Evolutionary conservation across 73 alveolate genomes (phyloP).

Genomic region (Uronychia setigera): DNA sequence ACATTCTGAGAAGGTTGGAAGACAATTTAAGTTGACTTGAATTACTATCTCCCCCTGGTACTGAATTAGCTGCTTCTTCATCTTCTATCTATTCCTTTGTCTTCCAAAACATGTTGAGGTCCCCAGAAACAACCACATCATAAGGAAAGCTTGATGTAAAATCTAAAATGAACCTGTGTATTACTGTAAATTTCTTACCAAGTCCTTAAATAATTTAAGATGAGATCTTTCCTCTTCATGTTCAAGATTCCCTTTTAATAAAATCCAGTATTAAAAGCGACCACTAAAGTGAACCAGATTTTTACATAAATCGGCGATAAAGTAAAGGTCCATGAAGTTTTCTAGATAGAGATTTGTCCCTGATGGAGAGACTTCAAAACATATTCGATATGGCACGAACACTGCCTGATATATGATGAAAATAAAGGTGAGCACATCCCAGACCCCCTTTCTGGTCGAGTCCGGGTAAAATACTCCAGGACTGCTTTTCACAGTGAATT

Average conservation of each 20-base stretch:
- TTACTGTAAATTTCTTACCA: background rate
- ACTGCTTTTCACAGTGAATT: background rate
- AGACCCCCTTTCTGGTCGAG: conserved; percentile 34
- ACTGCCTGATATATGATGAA: conserved; percentile 54
- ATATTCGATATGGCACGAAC: conserved; percentile 60
- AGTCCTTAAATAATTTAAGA: conserved; percentile 26
- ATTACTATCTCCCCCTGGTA: background rate
- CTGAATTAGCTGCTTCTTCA: background rate
- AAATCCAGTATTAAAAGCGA: conserved; percentile 70
- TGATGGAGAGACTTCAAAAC: conserved; percentile 53
- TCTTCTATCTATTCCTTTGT: conserved; percentile 8
- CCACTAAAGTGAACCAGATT: background rate
- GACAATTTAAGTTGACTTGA: conserved; percentile 23
- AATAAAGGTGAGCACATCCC: conserved; percentile 59
- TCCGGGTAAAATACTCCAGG: conserved; percentile 47
- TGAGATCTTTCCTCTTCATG: conserved; percentile 61
- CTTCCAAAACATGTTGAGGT: background rate
- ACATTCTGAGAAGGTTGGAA: conserved; percentile 59
- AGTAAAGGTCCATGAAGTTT: conserved; percentile 31
- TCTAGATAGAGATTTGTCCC: conserved; percentile 44
- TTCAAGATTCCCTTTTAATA: conserved; percentile 61
- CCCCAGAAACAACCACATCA: conserved; percentile 16
- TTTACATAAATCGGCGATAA: conserved; percentile 37
- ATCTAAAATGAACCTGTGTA: conserved; percentile 45
- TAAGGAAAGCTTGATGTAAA: conserved; percentile 56